These are phyloP conservation scores for Rhododendron simsii DNA, from an alignment of 148 eudicot genomes.

Conservation along the genomic window DNA sequence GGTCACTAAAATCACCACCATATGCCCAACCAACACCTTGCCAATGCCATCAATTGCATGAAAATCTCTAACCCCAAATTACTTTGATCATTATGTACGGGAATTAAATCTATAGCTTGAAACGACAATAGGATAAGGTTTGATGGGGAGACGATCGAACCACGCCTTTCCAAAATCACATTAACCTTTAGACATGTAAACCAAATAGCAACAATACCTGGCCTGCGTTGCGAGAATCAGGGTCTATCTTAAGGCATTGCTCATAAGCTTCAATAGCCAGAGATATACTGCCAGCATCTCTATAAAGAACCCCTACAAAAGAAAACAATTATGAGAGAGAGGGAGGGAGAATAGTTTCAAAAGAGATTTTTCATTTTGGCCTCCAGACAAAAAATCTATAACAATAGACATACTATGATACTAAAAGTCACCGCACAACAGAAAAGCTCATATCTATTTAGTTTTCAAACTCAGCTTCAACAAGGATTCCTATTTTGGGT, in stretches of 20 bases:
- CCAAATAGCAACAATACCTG: constrained; percentile 45
- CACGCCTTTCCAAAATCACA: not conserved
- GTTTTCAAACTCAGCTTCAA: not conserved
- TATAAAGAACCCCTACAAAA: constrained; percentile 78
- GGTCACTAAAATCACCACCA: not conserved
- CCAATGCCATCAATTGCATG: not conserved
- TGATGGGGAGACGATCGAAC: not conserved
- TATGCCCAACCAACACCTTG: not conserved
- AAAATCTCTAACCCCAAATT: not conserved
- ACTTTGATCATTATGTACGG: not conserved
- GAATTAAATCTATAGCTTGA: not conserved
- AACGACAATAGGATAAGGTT: not conserved
- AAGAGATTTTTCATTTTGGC: not conserved
- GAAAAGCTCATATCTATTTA: not conserved
- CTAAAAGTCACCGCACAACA: not conserved
- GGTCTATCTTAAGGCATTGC: constrained; percentile 97
- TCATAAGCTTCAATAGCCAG: constrained; percentile 97
- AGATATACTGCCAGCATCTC: constrained; percentile 93
- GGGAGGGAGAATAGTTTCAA: constrained; percentile 2
- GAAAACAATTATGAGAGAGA: not conserved
- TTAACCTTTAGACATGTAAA: constrained; percentile 5
- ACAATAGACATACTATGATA: not conserved
- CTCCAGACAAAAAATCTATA: not conserved
- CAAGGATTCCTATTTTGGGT: not conserved
- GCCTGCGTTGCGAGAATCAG: constrained; percentile 99